phyloP scores from a whole-genome alignment of 208 protist species.

The Phytomonas francai region DNA sequence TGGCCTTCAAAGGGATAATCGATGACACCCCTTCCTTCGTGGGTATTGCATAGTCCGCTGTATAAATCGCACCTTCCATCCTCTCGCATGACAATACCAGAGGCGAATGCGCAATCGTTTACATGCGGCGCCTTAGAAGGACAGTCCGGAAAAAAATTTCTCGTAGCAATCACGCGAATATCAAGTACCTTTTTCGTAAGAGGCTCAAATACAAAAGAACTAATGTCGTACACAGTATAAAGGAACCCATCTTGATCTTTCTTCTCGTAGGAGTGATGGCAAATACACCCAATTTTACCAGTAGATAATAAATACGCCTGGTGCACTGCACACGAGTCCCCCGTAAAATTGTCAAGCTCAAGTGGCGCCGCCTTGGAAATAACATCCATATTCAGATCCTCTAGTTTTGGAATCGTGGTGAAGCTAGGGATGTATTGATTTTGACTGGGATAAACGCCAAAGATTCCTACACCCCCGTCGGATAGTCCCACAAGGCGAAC shows the following conservation, averaged over 20 bases:
- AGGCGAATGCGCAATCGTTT: conserved; percentile 44
- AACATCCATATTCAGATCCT: conserved; percentile 28
- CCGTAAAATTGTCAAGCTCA: conserved; percentile 42
- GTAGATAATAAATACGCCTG: conserved; percentile 36
- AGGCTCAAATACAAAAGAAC: conserved; percentile 24
- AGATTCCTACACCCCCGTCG: conserved; percentile 37
- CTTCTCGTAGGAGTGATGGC: conserved; percentile 34
- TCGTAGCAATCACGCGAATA: conserved; percentile 38
- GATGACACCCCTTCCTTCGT: conserved; percentile 30
- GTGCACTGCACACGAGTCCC: conserved; percentile 38
- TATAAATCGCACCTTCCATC: conserved; percentile 52
- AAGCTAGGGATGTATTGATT: conserved; percentile 31
- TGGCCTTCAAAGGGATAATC: conserved; percentile 39
- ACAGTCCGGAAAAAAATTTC: conserved; percentile 22
- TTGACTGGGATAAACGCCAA: conserved; percentile 23
- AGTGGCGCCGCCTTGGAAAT: conserved; percentile 30
- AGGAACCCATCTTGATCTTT: conserved; percentile 14
- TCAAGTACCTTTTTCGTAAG: conserved; percentile 21
- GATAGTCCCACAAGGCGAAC: conserved; percentile 32
- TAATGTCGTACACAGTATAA: conserved; percentile 29
- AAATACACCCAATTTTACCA: conserved; percentile 44
- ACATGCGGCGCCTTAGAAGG: conserved; percentile 21
- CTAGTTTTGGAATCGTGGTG: conserved; percentile 25
- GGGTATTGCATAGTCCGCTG: conserved; percentile 30
- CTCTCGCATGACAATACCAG: conserved; percentile 39